A percentile compares a stretch with the other conserved stretches of the same genome.
phyloP scores from a whole-genome alignment of 2,329 filamentous ascomycete species.

The Pseudogymnoascus sp. region DNA sequence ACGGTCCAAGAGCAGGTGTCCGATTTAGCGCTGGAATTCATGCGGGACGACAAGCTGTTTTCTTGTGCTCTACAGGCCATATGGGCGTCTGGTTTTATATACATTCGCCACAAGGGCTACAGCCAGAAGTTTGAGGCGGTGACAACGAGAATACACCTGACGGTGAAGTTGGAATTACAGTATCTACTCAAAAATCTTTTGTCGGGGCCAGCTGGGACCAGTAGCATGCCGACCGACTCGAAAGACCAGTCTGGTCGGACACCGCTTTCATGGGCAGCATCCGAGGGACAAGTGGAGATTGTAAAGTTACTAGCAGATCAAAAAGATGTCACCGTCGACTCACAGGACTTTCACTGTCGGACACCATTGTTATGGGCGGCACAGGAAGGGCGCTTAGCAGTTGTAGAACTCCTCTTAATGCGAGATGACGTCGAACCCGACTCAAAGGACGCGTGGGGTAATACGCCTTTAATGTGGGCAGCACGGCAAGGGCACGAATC shows the following conservation, averaged over 20 bases:
- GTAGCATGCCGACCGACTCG: not conserved
- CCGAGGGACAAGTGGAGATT: not conserved
- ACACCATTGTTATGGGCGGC: slow-evolving; percentile 6
- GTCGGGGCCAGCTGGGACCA: not conserved
- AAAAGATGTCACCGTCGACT: not conserved
- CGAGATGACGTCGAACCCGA: not conserved
- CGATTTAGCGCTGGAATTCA: not conserved
- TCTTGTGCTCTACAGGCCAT: not conserved
- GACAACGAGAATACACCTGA: slow-evolving; percentile 17
- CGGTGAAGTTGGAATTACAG: slow-evolving; percentile 17
- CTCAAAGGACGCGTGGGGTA: not conserved
- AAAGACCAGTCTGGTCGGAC: not conserved
- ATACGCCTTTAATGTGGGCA: not conserved
- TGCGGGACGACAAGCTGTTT: not conserved
- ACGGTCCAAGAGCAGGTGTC: not conserved
- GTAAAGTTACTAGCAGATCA: not conserved
- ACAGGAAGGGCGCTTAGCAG: not conserved
- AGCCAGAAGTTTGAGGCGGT: not conserved
- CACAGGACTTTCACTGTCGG: not conserved
- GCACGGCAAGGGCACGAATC: not conserved
- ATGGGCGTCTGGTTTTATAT: not conserved
- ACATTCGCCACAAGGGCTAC: not conserved
- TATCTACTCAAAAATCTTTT: slow-evolving; percentile 10
- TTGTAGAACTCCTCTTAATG: not conserved
- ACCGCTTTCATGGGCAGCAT: slow-evolving; percentile 5